Base-by-base conservation (phyloP, 306 rosid genomes). In the Prunus mira region DNA sequence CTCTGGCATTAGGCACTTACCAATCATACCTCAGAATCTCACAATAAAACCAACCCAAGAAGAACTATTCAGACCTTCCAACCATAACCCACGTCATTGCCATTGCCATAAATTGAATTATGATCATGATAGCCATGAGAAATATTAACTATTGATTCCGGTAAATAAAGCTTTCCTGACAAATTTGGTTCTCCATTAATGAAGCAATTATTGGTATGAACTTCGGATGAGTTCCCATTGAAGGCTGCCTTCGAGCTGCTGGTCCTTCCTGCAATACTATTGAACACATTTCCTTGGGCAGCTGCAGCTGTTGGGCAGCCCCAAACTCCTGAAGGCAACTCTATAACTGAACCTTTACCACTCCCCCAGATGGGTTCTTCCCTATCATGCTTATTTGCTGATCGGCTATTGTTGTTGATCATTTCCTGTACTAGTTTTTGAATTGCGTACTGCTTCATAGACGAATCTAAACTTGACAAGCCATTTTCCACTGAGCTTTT, bases 351-450 rank as follows among this genome's bases (percentile, higher is more conserved):
- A 69, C 62, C 12, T 69, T 25, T 69, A 49, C 43, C 9, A 25
- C 62, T 69, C 1, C 61, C 61, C 74, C 46, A 18, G 62, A 17
- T 50, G 46, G 30, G 41, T 25, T 69, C 61, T 7, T 45, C 74
- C 25, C 28, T 56, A 22, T 11, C 72, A 15, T 27, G 50, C 57
- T 45, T 49, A 25, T 78, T 52, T 25, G 27, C 62, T 41, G 75
- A 24, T 34, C 9, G 47, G 25, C 78, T 81, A 38, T 27, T 54
- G 65, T 45, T 54, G 65, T 76, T 71, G 55, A 81, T 46, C 63
- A 78, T 49, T 62, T 78, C 86, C 80, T 68, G 79, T 27, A 68
- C 25, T 2, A 74, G 30, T 64, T 78, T 77, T 32, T 73, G 61
- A 64, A 82, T 61, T 8, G 69, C 12, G 8, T 32, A 6, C 20